A percentile compares a stretch with the other conserved stretches of the same genome.
Evolutionary conservation across 768 basidiomycete genomes (phyloP).

Genomic region (Suillus sp.): DNA sequence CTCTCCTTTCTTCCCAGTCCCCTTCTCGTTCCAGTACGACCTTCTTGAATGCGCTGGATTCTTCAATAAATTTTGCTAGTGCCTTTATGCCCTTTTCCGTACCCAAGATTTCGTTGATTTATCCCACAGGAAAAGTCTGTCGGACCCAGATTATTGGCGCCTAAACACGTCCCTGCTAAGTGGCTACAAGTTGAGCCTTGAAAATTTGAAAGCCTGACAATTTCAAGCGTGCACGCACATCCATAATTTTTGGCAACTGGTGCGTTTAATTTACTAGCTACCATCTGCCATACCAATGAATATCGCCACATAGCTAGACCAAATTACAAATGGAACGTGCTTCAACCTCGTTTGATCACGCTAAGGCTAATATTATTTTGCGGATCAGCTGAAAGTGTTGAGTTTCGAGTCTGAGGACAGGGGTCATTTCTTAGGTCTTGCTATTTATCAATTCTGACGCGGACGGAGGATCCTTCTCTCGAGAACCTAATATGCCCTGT

Average conservation of each 20-base stretch:
- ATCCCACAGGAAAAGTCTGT: no score
- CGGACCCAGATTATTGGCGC: no score
- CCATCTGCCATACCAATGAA: neutral
- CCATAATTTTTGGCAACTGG: neutral
- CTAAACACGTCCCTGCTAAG: no score
- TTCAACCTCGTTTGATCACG: conserved; percentile 6
- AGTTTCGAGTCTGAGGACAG: conserved; percentile 29
- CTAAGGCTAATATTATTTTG: conserved; percentile 18
- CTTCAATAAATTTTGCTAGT: no score
- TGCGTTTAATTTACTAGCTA: neutral
- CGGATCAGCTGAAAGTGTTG: conserved; percentile 24
- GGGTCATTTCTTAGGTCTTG: conserved; percentile 24
- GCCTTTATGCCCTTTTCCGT: no score
- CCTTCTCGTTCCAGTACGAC: no score
- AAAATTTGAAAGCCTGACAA: no score
- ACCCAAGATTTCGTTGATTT: no score
- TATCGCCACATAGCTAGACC: neutral
- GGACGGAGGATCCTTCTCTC: conserved; percentile 23
- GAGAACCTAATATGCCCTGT: conserved; percentile 20
- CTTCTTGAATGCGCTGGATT: no score
- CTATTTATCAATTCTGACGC: conserved; percentile 27
- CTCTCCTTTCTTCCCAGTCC: no score
- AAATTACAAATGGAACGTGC: conserved; percentile 1
- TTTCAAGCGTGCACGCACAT: no score
- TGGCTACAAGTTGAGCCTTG: no score